These are phyloP conservation scores for Blattamonas nauphoetae DNA, from an alignment of 78 protist genomes.

Conservation along the genomic window DNA sequence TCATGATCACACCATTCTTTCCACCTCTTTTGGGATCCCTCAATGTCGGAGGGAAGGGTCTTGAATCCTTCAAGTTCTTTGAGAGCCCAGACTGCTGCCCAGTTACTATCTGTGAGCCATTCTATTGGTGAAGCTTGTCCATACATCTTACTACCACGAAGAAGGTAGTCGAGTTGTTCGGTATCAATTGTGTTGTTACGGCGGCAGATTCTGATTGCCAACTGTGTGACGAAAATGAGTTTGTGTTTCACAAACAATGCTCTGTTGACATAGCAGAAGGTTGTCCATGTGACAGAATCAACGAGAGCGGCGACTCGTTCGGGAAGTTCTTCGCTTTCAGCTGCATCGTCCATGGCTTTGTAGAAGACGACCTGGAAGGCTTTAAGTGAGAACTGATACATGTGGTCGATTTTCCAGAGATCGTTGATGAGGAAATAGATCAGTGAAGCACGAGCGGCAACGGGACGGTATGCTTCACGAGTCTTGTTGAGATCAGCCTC, in stretches of 20 bases:
- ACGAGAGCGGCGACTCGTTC: slow-evolving; percentile 15
- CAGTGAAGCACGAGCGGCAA: slow-evolving; percentile 60
- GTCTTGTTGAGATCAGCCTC: slow-evolving; percentile 36
- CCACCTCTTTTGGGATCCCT: slow-evolving; percentile 57
- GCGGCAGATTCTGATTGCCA: slow-evolving; percentile 33
- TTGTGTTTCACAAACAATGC: slow-evolving; percentile 69
- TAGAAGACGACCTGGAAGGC: slow-evolving; percentile 54
- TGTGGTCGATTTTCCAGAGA: slow-evolving; percentile 47
- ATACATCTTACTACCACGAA: background rate
- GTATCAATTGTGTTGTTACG: background rate
- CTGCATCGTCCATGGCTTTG: slow-evolving; percentile 44
- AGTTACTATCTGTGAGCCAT: slow-evolving; percentile 43
- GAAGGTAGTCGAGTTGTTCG: slow-evolving; percentile 25
- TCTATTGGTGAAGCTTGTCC: background rate
- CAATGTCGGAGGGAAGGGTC: slow-evolving; percentile 49
- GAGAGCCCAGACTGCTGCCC: slow-evolving; percentile 42
- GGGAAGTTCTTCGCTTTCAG: background rate
- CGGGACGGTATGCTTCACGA: slow-evolving; percentile 57
- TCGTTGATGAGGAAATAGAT: slow-evolving; percentile 64
- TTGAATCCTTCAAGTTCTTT: slow-evolving; percentile 40
- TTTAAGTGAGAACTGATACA: slow-evolving; percentile 65
- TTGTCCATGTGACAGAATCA: slow-evolving; percentile 13
- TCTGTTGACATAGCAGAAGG: slow-evolving; percentile 18
- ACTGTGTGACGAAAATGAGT: slow-evolving; percentile 36
- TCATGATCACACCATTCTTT: slow-evolving; percentile 49